Conservation (phyloP, 1,284 basidiomycete genomes). For the Thecaphora thlaspeos region DNA sequence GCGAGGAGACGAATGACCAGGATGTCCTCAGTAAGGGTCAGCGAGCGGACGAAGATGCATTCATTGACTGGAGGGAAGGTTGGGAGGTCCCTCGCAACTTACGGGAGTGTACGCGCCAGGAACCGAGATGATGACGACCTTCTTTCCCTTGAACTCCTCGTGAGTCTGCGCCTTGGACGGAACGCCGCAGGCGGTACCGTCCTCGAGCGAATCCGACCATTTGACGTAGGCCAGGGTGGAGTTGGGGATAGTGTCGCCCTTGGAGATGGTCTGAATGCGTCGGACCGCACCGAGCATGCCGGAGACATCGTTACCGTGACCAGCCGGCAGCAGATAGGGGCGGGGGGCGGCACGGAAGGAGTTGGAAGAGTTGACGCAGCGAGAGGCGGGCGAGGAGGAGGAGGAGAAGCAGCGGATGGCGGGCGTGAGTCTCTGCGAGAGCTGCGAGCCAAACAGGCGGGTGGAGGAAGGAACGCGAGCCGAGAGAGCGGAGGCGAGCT, state of each 20-base stretch:
- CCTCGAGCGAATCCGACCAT: slow-evolving; percentile 68
- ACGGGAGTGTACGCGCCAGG: slow-evolving; percentile 66
- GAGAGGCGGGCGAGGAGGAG: slow-evolving; percentile 9
- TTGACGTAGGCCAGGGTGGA: slow-evolving; percentile 68
- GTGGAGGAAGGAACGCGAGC: slow-evolving; percentile 5
- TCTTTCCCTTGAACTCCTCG: slow-evolving; percentile 74
- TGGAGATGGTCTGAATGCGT: slow-evolving; percentile 25
- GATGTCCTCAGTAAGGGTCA: too few species aligned
- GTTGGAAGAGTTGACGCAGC: background rate
- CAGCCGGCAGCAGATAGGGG: too few species aligned
- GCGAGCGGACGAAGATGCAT: too few species aligned
- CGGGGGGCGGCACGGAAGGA: background rate
- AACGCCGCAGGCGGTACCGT: slow-evolving; percentile 58
- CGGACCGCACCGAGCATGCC: background rate
- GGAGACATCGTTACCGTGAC: background rate
- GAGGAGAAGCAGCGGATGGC: too few species aligned
- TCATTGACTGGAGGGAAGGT: slow-evolving; percentile 7
- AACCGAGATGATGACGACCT: slow-evolving; percentile 74
- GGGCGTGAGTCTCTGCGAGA: slow-evolving; percentile 14
- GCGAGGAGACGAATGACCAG: too few species aligned
- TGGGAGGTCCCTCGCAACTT: slow-evolving; percentile 3
- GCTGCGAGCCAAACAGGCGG: background rate
- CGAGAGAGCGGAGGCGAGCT: slow-evolving; percentile 2
- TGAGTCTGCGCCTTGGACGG: slow-evolving; percentile 62
- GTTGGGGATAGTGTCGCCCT: slow-evolving; percentile 68